phyloP scores from a whole-genome alignment of 805 yeast genomes.

The Monosporozyma servazzii region DNA sequence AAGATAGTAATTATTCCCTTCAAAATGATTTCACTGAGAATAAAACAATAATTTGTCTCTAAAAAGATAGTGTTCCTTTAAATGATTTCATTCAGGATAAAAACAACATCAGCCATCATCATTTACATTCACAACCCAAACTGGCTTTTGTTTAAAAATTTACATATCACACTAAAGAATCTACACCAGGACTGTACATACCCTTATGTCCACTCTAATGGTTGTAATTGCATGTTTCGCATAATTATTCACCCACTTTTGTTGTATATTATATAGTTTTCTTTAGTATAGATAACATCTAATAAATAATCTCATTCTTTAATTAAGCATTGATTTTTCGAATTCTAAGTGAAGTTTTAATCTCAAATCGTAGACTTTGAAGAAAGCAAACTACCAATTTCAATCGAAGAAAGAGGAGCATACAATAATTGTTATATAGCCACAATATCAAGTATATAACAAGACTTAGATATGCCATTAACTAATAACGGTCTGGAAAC shows the following conservation, averaged over 20 bases:
- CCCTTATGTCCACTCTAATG: neutral
- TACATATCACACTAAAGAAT: neutral
- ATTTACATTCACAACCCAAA: neutral
- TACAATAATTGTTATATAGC: neutral
- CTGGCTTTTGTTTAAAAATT: neutral
- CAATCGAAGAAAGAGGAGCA: neutral
- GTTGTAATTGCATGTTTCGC: neutral
- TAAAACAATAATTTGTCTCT: too few species aligned
- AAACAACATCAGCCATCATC: neutral
- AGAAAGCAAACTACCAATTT: neutral
- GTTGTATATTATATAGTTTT: neutral
- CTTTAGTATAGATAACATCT: neutral
- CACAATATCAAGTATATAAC: neutral
- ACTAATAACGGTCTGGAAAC: slow-evolving; percentile 5
- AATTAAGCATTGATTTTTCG: neutral
- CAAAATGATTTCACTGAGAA: too few species aligned
- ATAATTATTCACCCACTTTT: neutral
- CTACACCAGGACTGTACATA: neutral
- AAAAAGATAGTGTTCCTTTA: too few species aligned
- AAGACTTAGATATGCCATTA: neutral
- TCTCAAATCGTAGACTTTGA: neutral
- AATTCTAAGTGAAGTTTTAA: neutral
- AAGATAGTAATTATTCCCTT: too few species aligned
- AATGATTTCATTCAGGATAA: too few species aligned
- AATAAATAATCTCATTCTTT: neutral